Conservation (phyloP, 2,329 filamentous ascomycete species). For the Bipolaris gigantea region DNA sequence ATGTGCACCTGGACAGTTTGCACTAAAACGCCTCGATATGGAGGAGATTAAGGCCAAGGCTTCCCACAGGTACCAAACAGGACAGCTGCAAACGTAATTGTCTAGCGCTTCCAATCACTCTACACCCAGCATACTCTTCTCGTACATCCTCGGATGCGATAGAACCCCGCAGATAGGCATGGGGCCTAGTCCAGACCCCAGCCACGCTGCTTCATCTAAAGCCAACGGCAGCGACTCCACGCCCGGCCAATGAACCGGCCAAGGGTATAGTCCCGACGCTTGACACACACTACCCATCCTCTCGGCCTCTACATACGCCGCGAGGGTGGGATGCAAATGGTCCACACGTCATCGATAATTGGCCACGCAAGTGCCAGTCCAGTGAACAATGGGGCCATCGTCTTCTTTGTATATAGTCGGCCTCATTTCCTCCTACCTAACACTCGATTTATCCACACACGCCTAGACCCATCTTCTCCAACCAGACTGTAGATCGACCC, state of each 20-base stretch:
- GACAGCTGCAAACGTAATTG: not conserved
- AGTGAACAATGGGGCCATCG: not conserved
- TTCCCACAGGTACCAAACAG: not conserved
- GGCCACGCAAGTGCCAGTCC: not conserved
- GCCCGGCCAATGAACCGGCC: conserved; percentile 2
- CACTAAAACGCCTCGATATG: not conserved
- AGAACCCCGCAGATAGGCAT: not conserved
- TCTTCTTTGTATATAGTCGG: not conserved
- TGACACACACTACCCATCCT: not conserved
- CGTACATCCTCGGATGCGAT: not conserved
- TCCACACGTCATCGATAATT: conserved; percentile 11
- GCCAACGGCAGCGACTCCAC: not conserved
- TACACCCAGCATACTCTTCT: too few species aligned
- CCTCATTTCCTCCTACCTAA: not conserved
- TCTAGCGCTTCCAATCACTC: not conserved
- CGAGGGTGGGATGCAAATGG: not conserved
- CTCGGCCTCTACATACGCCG: not conserved
- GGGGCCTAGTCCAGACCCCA: not conserved
- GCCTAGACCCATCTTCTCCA: not conserved
- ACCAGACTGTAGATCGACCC: not conserved
- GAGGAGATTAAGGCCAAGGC: not conserved
- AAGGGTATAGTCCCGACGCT: conserved; percentile 2
- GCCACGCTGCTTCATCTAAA: not conserved
- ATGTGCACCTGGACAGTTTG: not conserved
- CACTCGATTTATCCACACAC: not conserved